Base-by-base conservation (phyloP, 257 asterid species). In the Petrea volubilis region DNA sequence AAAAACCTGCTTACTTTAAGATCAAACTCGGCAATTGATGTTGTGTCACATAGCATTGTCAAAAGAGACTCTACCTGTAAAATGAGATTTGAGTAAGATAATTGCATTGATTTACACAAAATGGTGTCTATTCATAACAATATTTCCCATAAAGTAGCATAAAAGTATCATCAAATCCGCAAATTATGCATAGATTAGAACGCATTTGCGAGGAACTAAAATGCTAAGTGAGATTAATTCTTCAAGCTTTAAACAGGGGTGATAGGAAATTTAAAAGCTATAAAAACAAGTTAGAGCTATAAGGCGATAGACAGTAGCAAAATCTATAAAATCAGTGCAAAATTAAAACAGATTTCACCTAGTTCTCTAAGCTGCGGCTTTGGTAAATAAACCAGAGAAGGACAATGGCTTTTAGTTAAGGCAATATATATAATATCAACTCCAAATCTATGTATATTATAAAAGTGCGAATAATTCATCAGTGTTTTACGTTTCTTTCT, bases 21-120 rank as follows among this genome's bases (percentile, higher is more conserved):
- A 68, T 93, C 95, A 72, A 93, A 76, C 84, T 91, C 94, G 0
- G 96, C 96, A 31, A 93, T 89, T 71, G 98, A 89, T 50, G 93
- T 78, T 63, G 98, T 84, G 78, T 89, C 91, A 44, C 98, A 91
- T 69, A 93, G 77, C 27, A 70, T 75, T 1, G 80, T 69, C 81
- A 93, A 78, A 63, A 93, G 92, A 60, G 88, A 84, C 74, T 93
- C 94, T 71, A 93, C 91, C 98, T 91, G 95, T 60, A 78, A 78
- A 73, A 72, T 74, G 77, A 52, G 73, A 60, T 74, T 70, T 50
- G 36, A 51, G 33, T 65, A 51, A 73, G 74, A 65, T 46, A 31
- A 52, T 41, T 34, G 27, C n/a, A n/a, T 17, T 50, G 40, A 51
- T 8, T 64, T 14, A 60, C 53, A 60, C 60, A 28, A 52, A 27